Percentiles rank a stretch among this genome's conserved stretches.
Conservation (phyloP, 495 filamentous ascomycete species). For the Letharia columbiana region DNA sequence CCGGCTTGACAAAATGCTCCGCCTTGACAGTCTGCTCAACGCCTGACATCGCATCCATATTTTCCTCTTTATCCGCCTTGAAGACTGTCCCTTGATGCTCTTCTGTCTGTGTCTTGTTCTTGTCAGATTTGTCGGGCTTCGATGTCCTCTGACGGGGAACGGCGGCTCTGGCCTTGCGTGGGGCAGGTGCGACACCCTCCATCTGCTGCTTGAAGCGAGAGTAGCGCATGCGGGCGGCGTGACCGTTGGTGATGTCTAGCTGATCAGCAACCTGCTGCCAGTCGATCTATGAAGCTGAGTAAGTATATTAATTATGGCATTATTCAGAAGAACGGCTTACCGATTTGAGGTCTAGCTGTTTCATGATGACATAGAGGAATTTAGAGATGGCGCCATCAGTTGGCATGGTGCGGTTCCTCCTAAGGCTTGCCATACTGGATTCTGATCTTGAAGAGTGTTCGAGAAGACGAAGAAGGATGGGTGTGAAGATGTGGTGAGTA, state of each 20-base stretch:
- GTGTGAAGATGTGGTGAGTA: neutral
- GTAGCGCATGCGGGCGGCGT: conserved; percentile 75
- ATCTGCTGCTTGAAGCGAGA: conserved; percentile 58
- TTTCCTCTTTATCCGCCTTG: conserved; percentile 2
- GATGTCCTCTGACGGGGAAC: conserved; percentile 14
- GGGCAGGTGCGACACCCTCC: conserved; percentile 37
- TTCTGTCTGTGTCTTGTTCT: conserved; percentile 7
- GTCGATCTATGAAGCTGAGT: conserved; percentile 48
- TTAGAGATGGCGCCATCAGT: conserved; percentile 42
- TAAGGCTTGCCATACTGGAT: conserved; percentile 24
- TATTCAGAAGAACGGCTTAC: conserved; percentile 20
- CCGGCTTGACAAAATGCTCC: conserved; percentile 4
- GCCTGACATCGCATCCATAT: neutral
- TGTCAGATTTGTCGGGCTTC: conserved; percentile 22
- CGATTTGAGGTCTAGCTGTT: conserved; percentile 64
- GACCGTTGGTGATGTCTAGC: conserved; percentile 63
- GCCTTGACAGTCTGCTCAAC: conserved; percentile 5
- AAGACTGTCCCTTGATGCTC: conserved; percentile 7
- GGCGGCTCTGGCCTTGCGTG: conserved; percentile 23
- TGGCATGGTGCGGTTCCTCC: conserved; percentile 40
- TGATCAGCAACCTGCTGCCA: conserved; percentile 61
- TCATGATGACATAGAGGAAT: conserved; percentile 68
- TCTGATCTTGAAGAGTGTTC: neutral
- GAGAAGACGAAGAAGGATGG: neutral
- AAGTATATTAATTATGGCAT: neutral